Evolutionary conservation across 805 yeast genomes (phyloP).

Genomic region (Suhomyces tanzawaensis): DNA sequence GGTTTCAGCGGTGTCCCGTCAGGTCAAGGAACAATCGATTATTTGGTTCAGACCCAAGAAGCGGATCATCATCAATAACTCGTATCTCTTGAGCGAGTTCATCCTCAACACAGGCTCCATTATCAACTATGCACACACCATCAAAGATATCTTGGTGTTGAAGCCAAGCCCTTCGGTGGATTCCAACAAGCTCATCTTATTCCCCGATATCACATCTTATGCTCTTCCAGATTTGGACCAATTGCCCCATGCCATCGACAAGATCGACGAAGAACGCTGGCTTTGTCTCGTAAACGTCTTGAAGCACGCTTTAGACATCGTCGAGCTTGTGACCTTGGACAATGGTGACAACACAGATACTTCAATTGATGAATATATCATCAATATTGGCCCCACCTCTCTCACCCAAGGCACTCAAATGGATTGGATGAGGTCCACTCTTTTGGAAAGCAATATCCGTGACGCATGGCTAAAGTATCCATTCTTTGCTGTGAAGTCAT

Average conservation of each 20-base stretch:
- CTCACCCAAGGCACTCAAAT: neutral
- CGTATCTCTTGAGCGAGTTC: slow-evolving; percentile 30
- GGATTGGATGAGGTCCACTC: neutral
- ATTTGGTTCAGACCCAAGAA: slow-evolving; percentile 11
- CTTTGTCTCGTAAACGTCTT: slow-evolving; percentile 29
- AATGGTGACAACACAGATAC: slow-evolving; percentile 8
- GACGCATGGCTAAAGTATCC: slow-evolving; percentile 20
- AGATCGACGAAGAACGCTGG: slow-evolving; percentile 22
- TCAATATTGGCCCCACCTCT: neutral
- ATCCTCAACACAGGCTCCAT: slow-evolving; percentile 25
- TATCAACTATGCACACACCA: slow-evolving; percentile 16
- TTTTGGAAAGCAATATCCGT: neutral
- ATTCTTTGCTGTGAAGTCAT: slow-evolving; percentile 14
- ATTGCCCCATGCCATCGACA: slow-evolving; percentile 13
- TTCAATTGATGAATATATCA: neutral
- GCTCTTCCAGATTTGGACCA: slow-evolving; percentile 16
- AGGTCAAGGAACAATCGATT: neutral
- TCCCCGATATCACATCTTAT: neutral
- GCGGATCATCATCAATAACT: slow-evolving; percentile 32
- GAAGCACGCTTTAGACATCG: slow-evolving; percentile 26
- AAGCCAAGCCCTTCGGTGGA: slow-evolving; percentile 7
- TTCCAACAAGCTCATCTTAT: neutral
- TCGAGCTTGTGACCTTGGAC: slow-evolving; percentile 38
- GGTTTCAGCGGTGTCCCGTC: too few relatives aligned
- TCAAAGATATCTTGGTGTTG: slow-evolving; percentile 36